Percentiles rank a stretch among this genome's conserved stretches.
phyloP scores from a whole-genome alignment of 352 stramenopile species.

The Phytophthora colocasiae region DNA sequence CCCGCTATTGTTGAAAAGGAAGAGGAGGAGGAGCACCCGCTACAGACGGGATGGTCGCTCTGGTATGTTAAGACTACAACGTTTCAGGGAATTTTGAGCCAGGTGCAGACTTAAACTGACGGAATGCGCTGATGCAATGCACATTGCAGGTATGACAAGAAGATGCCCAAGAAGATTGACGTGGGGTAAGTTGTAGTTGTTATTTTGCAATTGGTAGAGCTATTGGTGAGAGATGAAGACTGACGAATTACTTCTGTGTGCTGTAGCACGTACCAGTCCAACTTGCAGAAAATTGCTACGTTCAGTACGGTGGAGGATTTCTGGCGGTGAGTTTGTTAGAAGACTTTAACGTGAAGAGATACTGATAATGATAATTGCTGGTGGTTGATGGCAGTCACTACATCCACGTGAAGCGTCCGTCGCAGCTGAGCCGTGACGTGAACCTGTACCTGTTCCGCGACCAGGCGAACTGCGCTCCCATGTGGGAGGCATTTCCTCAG shows the following conservation, averaged over 20 bases:
- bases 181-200: constrained; percentile 61
- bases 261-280: constrained; percentile 44
- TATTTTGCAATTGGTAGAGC: constrained; percentile 3
- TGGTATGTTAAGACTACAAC: constrained; percentile 55
- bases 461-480: constrained; percentile 84
- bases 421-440: constrained; percentile 90
- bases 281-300: constrained; percentile 89
- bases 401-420: constrained; percentile 94
- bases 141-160: constrained; percentile 92
- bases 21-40: constrained; percentile 76
- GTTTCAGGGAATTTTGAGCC: not conserved
- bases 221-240: not conserved
- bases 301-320: constrained; percentile 94
- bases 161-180: constrained; percentile 92
- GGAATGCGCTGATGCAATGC: constrained; percentile 14
- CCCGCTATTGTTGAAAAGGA: constrained; percentile 35
- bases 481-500: constrained; percentile 94
- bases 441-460: constrained; percentile 96
- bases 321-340: constrained; percentile 66
- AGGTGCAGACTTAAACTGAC: constrained; percentile 1
- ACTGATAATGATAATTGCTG: constrained; percentile 7
- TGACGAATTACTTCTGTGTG: constrained; percentile 1
- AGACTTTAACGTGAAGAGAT: not conserved
- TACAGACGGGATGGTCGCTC: constrained; percentile 91
- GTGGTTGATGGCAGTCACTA: constrained; percentile 68